Evolutionary conservation across 805 yeast species (phyloP), one percentile per base, ranked within the genome.

Genomic region (Ogataea paradorogensis): DNA sequence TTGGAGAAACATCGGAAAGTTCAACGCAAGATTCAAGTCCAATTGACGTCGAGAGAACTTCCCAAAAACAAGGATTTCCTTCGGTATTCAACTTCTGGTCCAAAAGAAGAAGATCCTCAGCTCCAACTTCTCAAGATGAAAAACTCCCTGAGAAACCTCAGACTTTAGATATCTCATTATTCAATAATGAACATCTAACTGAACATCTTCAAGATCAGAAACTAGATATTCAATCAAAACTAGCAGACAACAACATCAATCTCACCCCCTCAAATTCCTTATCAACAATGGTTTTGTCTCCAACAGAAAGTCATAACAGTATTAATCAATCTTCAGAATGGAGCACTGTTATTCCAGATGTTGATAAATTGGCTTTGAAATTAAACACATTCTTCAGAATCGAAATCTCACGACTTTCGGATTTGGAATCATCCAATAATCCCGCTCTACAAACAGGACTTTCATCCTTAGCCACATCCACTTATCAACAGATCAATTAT

Each of bases 51-150:
- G 45, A 36, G 10, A 9, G 14, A 24, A 26, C 10, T 14, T 3
- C 33, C 10, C 30, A 24, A 27, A 35, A 33, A 18, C 20, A 18
- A 6, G 30, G 25, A 6, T 28, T 33, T 5, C 27, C 40, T 7
- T 37, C 46, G 9, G 33, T 51, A 8, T 36, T 48, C 31, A 40
- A 35, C 15, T 46, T 51, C 14, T 48, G 50, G 49, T 28, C 38
- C 22, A 30, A 35, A 13, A 15, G 46, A 29, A 28, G 31, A 30
- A 15, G 29, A n/a, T 16, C 32, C 7, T 25, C 27, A 31, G 18
- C 20, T 18, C 20, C 28, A 24, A 8, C 35, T 35, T 11, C 33
- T 10, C 15, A 21, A 23, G 23, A 25, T 24, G 33, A 35, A 9
- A 5, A 20, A 7, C 18, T 14, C 20, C 6, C 6, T 4, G 20